Base-by-base conservation (phyloP, 106 monocot genomes). In the Cymbidium sinense region DNA sequence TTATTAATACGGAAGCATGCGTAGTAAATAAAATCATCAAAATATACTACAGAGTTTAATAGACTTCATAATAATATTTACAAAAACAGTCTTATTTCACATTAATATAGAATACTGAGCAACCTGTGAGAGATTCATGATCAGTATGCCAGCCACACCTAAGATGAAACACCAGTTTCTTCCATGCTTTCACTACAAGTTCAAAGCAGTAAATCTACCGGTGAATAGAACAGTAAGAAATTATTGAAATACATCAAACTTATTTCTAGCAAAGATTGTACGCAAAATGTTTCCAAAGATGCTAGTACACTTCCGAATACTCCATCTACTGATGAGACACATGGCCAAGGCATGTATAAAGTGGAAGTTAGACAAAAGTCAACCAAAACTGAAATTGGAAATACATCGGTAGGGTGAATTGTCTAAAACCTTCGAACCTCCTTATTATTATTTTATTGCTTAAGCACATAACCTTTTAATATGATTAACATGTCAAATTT, bases 111-210 rank as follows among this genome's bases (percentile, higher is more conserved):
- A 37, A 8, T n/a, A 36, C 34, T 36, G 18, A 64, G 41, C 65
- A 73, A 96, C 98, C 98, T 81, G 98, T 98, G 25, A 98, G 82
- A 76, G 94, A 98, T 76, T 92, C 98, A 87, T 86, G 87, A 50
- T 98, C 98, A 43, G 94, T 94, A 77, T 98, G 98, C 98, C 98
- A 98, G 13, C 91, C 98, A 84, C 98, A 98, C 98, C 98, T n/a
- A 98, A 69, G 94, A 92, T 64, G 94, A 91, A 13, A 80, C 52
- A 19, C 64, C 77, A 76, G 43, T 34, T 37, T 72, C 83, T 47
- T 81, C 80, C 20, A 20, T 34, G 43, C 52, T 69, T 44, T 84
- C 82, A 76, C 90, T 90, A 81, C 77, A 81, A 78, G 25, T 67
- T 58, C 31, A 70, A 51, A 84, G 29, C 29, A 41, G 27, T 12